These are phyloP conservation scores for Beauveria australis DNA, from an alignment of 2,329 filamentous ascomycete genomes.

Conservation along the genomic window DNA sequence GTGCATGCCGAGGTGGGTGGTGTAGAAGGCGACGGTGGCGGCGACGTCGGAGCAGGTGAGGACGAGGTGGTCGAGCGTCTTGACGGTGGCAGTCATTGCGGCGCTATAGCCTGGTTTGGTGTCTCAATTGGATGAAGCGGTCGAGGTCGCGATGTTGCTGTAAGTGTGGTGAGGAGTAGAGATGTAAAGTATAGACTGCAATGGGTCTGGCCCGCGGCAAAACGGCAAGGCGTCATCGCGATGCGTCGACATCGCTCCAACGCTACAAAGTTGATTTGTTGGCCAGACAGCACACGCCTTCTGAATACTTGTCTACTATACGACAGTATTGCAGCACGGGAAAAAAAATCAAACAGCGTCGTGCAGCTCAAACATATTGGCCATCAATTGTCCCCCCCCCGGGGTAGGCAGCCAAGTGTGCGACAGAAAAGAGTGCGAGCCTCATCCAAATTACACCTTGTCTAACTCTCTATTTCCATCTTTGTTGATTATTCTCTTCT, in stretches of 20 bases:
- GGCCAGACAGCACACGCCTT: too few species aligned
- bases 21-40: slow-evolving; percentile 46
- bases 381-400: background rate
- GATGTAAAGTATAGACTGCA: background rate
- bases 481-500: too few species aligned
- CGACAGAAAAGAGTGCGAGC: too few species aligned
- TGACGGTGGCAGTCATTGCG: slow-evolving; percentile 21
- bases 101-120: background rate
- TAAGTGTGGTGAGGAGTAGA: background rate
- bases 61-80: slow-evolving; percentile 52
- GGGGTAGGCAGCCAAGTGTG: too few species aligned
- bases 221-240: background rate
- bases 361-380: background rate
- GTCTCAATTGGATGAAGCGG: too few species aligned
- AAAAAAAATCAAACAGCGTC: background rate
- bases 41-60: slow-evolving; percentile 46
- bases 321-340: background rate
- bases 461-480: too few species aligned
- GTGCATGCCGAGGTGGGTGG: slow-evolving; percentile 47
- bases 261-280: background rate
- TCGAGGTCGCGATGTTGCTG: background rate
- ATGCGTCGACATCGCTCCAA: background rate
- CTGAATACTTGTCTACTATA: too few species aligned
- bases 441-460: too few species aligned
- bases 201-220: background rate